Percentiles rank a stretch among this genome's conserved stretches.
Evolutionary conservation across 1,284 basidiomycete genomes (phyloP).

Genomic region (Irpex sp.): DNA sequence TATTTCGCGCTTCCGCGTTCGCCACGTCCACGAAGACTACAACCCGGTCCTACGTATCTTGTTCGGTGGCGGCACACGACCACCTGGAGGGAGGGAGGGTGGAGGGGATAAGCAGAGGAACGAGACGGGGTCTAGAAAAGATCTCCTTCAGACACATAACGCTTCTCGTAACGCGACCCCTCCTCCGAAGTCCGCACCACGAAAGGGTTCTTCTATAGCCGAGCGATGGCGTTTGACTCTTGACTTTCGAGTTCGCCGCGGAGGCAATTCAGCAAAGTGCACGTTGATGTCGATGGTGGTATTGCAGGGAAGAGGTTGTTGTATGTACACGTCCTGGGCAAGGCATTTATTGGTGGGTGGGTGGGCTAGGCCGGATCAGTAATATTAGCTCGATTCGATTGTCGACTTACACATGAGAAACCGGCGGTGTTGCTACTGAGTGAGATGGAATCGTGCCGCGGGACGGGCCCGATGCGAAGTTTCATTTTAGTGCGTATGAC

Average conservation of each 20-base stretch:
- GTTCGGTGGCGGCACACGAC: background rate
- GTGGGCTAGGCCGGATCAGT: background rate
- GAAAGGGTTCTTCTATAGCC: background rate
- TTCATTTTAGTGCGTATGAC: background rate
- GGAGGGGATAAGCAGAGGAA: background rate
- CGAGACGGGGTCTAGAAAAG: background rate
- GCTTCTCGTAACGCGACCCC: background rate
- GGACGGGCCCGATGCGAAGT: background rate
- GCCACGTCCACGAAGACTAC: no score
- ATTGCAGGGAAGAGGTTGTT: background rate
- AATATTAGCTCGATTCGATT: background rate
- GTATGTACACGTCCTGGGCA: background rate
- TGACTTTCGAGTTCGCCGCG: no score
- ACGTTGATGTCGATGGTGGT: background rate
- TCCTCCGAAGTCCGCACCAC: background rate
- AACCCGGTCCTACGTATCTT: background rate
- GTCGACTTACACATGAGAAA: background rate
- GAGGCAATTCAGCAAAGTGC: no score
- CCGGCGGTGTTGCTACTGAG: background rate
- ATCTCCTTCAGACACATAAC: background rate
- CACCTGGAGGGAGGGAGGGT: background rate
- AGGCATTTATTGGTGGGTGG: no score
- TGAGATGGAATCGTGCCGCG: background rate
- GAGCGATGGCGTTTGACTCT: background rate
- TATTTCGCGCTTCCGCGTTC: no score